Percentiles rank a stretch among this genome's conserved stretches.
Evolutionary conservation across 129 eudicot species (phyloP).

Genomic region (Chrysanthemum lavandulifolium): DNA sequence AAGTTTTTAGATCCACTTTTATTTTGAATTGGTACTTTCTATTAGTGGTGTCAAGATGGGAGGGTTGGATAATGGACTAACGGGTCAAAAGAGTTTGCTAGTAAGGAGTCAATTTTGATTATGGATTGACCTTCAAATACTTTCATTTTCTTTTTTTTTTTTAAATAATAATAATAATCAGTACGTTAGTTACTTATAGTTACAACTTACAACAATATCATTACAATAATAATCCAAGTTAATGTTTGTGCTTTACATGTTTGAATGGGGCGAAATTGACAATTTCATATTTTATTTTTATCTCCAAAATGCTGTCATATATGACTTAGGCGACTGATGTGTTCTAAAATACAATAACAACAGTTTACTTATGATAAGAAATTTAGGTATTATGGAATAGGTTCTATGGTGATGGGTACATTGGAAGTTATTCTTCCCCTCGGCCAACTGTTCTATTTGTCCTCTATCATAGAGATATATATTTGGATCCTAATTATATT

Average conservation of each 20-base stretch:
- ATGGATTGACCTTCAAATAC: background rate
- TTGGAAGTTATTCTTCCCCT: background rate
- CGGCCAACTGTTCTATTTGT: background rate
- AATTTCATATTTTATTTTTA: too few relatives aligned
- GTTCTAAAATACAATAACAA: too few relatives aligned
- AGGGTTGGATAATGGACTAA: background rate
- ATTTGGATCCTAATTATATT: background rate
- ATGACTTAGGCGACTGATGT: too few relatives aligned
- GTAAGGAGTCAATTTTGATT: background rate
- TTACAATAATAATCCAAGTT: background rate
- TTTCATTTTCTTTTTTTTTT: background rate
- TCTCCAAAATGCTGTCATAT: too few relatives aligned
- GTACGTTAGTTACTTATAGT: background rate
- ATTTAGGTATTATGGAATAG: too few relatives aligned
- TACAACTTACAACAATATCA: background rate
- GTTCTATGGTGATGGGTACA: too few relatives aligned
- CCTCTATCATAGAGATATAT: background rate
- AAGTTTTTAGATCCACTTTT: constrained; percentile 24
- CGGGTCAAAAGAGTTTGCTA: background rate
- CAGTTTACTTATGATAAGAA: too few relatives aligned
- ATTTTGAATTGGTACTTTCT: background rate
- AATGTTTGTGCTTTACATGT: too few relatives aligned
- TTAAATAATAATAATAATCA: too few relatives aligned
- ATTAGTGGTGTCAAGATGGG: background rate
- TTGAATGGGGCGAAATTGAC: too few relatives aligned